Evolutionary conservation across 768 basidiomycete genomes (phyloP), one percentile per base, ranked within the genome.

Genomic region (Russula vinacea): DNA sequence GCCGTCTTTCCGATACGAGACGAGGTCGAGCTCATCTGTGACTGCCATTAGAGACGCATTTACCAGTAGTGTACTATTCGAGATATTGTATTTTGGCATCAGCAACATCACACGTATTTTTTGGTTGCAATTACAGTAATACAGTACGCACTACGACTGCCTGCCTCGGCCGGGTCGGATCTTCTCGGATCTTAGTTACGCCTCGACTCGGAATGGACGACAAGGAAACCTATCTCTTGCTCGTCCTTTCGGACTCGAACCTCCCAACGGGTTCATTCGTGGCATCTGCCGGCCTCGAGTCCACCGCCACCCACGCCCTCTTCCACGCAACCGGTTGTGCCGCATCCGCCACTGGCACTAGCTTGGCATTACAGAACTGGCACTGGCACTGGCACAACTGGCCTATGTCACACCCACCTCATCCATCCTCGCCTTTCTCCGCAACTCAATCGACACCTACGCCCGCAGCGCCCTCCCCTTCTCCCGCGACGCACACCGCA

Each of bases 251-350:
- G 0, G 94, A 96, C 77, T 90, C 92, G 66, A 98, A 96, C 74
- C 85, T 99, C 3, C 97, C 97, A 2, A 98, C 96, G 0, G 97
- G 97, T 40, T 89, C 96, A 1, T 99, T 99, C 74, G 92, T 98
- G 63, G 92, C 95, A 0, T 97, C 94, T 1, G 84, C 92, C 2
- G 96, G 96, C 1, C 82, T 98, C 64, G 96, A 99, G 71, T 93
- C 94, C 5, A 94, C 86, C 72, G 76, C 84, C 45, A 87, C 89
- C 32, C 97, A 99, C 73, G 97, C 94, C 0, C 90, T 95, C 78
- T 17, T 71, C 80, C 1, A 67, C 68, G 54, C 42, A 3, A 35
- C 35, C 8, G 35, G 35, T 35, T 9, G 10, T 19, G 13, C 39
- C 39, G 14, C 39, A 5, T 1, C 39, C 6, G 56, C 64, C 9